Evolutionary conservation across 176 grass and related monocot species (phyloP).

Genomic region (Rhynchospora tenuis): DNA sequence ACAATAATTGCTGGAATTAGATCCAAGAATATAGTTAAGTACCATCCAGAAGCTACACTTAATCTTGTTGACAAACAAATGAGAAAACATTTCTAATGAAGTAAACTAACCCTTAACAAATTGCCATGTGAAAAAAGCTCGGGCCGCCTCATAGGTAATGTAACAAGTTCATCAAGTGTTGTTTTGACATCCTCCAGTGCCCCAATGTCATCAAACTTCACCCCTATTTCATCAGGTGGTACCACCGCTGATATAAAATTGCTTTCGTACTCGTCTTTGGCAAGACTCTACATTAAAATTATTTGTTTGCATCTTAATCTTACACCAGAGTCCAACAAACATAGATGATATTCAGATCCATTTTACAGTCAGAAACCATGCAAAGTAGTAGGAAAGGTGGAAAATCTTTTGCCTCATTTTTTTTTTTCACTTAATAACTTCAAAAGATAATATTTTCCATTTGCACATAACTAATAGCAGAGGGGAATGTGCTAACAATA

Average conservation of each 20-base stretch:
- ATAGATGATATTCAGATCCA: neutral
- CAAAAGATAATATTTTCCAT: neutral
- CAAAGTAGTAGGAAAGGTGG: neutral
- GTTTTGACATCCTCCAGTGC: constrained; percentile 89
- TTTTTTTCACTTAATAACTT: neutral
- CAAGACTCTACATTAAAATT: constrained; percentile 52
- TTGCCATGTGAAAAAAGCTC: constrained; percentile 87
- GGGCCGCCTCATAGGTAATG: constrained; percentile 91
- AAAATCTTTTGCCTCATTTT: neutral
- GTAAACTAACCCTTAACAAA: constrained; percentile 72
- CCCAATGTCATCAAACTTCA: constrained; percentile 94
- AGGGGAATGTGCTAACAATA: neutral
- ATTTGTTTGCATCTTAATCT: constrained; percentile 5
- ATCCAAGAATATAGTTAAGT: neutral
- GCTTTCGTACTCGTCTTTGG: constrained; percentile 88
- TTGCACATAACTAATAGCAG: neutral
- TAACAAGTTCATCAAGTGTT: constrained; percentile 87
- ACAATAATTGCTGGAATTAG: neutral
- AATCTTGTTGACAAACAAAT: neutral
- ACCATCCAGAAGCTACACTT: neutral
- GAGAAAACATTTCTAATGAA: constrained; percentile 8
- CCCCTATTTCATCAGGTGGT: constrained; percentile 85
- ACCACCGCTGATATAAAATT: constrained; percentile 88
- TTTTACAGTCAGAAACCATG: neutral
- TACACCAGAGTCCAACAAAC: neutral